Conservation (phyloP, 2,329 filamentous ascomycete genomes). For the Seiridium unicorne region DNA sequence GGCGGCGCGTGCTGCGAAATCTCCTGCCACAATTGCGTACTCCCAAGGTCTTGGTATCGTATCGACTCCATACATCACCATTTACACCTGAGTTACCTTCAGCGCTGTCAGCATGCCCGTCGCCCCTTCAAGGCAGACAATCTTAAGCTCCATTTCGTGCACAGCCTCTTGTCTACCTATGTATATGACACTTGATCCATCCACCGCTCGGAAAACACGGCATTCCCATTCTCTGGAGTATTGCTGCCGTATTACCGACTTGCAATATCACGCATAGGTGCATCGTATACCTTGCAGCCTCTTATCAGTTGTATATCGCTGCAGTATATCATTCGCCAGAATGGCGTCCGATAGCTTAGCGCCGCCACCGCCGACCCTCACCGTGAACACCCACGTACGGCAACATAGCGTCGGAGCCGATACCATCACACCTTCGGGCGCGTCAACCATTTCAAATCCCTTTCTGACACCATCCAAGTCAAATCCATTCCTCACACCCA, state of each 20-base stretch:
- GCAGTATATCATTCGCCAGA: neutral
- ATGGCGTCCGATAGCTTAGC: constrained; percentile 18
- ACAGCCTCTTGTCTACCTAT: neutral
- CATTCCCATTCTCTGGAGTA: neutral
- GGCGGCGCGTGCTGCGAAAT: neutral
- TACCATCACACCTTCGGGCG: constrained; percentile 22
- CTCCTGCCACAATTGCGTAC: constrained; percentile 6
- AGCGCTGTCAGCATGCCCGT: neutral
- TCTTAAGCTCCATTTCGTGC: neutral
- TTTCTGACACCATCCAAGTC: constrained; percentile 27
- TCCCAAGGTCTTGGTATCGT: constrained; percentile 1
- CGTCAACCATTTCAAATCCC: constrained; percentile 29
- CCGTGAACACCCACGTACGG: constrained; percentile 23
- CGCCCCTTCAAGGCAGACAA: constrained; percentile 3
- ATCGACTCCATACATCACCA: neutral
- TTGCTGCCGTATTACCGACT: constrained; percentile 1
- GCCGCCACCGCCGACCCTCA: constrained; percentile 25
- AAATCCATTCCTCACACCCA: constrained; percentile 24
- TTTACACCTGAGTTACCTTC: neutral
- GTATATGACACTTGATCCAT: constrained; percentile 2
- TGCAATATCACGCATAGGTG: neutral
- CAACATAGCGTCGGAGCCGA: constrained; percentile 25
- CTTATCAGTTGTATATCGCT: neutral
- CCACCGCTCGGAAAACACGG: constrained; percentile 1
- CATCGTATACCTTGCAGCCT: neutral